Percentiles rank a stretch among this genome's conserved stretches.
Evolutionary conservation across 495 filamentous ascomycete species (phyloP).

Genomic region (Penicillium lividum): DNA sequence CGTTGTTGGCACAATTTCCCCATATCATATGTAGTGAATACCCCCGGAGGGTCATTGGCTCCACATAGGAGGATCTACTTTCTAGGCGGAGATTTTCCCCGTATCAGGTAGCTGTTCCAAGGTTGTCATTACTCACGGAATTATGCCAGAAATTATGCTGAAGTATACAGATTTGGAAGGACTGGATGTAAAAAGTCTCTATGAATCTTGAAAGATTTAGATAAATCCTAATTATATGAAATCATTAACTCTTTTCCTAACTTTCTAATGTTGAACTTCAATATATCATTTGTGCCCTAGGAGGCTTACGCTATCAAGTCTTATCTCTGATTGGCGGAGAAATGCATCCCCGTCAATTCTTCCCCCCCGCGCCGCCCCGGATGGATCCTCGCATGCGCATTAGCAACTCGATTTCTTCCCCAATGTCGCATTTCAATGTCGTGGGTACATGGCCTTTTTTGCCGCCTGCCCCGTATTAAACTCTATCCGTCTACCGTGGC

Average conservation of each 20-base stretch:
- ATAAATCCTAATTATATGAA: no score
- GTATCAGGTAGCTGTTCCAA: constrained; percentile 17
- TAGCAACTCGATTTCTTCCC: constrained; percentile 16
- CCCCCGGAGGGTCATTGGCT: constrained; percentile 14
- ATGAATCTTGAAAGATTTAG: no score
- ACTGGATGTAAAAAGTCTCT: no score
- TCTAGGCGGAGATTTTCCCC: constrained; percentile 25
- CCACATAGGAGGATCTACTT: constrained; percentile 9
- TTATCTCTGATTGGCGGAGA: constrained; percentile 41
- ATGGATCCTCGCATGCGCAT: constrained; percentile 16
- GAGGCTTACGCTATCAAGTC: not conserved
- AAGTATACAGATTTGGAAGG: not conserved
- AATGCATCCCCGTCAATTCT: constrained; percentile 28
- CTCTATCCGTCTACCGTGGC: constrained; percentile 5
- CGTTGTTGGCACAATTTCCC: not conserved
- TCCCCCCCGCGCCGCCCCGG: constrained; percentile 23
- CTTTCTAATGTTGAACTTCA: no score
- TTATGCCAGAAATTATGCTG: not conserved
- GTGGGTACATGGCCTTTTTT: constrained; percentile 1
- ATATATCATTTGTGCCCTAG: no score
- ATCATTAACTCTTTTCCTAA: no score
- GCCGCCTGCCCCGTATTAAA: constrained; percentile 10
- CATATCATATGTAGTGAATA: constrained; percentile 4
- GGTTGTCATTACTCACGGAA: not conserved
- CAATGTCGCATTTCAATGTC: constrained; percentile 15